Conservation (phyloP, 257 asterid genomes). For the Oldenlandia corymbosa region DNA sequence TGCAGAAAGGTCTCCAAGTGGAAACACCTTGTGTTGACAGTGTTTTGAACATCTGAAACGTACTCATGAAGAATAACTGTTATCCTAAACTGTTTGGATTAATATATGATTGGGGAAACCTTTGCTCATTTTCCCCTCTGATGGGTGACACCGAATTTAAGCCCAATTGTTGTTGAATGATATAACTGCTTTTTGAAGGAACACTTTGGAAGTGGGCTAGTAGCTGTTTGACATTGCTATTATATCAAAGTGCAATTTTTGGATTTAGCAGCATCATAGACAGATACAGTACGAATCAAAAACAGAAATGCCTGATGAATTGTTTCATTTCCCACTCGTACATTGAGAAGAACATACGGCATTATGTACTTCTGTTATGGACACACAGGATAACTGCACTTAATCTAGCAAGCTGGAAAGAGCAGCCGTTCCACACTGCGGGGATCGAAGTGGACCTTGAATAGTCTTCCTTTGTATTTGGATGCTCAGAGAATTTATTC, state of each 20-base stretch:
- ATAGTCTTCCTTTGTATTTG: too few species aligned
- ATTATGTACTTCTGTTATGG: too few species aligned
- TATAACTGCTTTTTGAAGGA: not conserved
- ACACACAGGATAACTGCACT: too few species aligned
- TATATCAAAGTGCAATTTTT: not conserved
- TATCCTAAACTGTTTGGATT: constrained; percentile 25
- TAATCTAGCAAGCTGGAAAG: too few species aligned
- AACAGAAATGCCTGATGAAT: not conserved
- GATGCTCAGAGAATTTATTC: too few species aligned
- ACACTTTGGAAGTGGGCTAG: not conserved
- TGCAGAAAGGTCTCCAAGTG: constrained; percentile 27
- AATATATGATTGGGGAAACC: constrained; percentile 12
- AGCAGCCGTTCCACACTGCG: too few species aligned
- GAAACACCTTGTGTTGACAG: constrained; percentile 27
- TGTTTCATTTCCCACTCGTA: not conserved
- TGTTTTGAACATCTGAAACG: constrained; percentile 26
- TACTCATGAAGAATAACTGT: constrained; percentile 41
- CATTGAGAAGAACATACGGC: not conserved
- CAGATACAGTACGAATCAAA: not conserved
- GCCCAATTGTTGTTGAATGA: too few species aligned
- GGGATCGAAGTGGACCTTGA: too few species aligned
- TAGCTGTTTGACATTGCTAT: not conserved
- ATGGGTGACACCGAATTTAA: not conserved
- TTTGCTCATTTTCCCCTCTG: not conserved
- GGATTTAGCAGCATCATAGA: not conserved